Evolutionary conservation across 2,329 filamentous ascomycete genomes (phyloP).

Genomic region (Penicillium sp.): DNA sequence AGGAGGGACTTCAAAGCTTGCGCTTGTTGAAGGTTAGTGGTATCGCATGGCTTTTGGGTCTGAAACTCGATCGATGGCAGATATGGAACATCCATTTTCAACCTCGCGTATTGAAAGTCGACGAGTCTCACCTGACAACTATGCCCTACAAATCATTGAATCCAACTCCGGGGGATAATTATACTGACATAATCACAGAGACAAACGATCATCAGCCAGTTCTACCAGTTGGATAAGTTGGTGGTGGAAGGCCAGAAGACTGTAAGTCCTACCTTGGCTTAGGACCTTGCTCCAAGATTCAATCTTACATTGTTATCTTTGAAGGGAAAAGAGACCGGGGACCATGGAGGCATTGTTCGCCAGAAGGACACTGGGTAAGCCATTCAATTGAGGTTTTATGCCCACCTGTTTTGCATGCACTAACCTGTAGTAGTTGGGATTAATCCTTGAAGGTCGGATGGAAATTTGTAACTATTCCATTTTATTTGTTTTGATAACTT

Average conservation of each 20-base stretch:
- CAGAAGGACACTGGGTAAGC: slow-evolving; percentile 75
- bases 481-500: slow-evolving; percentile 9
- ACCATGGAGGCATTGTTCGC: slow-evolving; percentile 66
- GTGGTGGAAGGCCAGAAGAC: slow-evolving; percentile 87
- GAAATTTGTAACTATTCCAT: slow-evolving; percentile 11
- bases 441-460: slow-evolving; percentile 17
- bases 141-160: neutral
- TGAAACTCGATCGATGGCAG: slow-evolving; percentile 1
- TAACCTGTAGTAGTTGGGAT: slow-evolving; percentile 30
- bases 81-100: neutral
- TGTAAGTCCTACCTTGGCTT: slow-evolving; percentile 49
- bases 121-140: neutral
- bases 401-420: neutral
- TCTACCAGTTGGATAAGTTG: slow-evolving; percentile 86
- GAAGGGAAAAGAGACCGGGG: slow-evolving; percentile 54
- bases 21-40: slow-evolving; percentile 81
- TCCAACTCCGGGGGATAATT: neutral
- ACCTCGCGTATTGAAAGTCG: neutral
- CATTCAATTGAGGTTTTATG: neutral
- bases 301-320: slow-evolving; percentile 5
- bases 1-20: slow-evolving; percentile 82
- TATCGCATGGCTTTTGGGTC: neutral
- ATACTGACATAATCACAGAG: slow-evolving; percentile 62
- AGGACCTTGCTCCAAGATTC: neutral
- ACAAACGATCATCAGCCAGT: slow-evolving; percentile 92